Base-by-base conservation (phyloP, 1,284 basidiomycete species). In the Naganishia liquefaciens region DNA sequence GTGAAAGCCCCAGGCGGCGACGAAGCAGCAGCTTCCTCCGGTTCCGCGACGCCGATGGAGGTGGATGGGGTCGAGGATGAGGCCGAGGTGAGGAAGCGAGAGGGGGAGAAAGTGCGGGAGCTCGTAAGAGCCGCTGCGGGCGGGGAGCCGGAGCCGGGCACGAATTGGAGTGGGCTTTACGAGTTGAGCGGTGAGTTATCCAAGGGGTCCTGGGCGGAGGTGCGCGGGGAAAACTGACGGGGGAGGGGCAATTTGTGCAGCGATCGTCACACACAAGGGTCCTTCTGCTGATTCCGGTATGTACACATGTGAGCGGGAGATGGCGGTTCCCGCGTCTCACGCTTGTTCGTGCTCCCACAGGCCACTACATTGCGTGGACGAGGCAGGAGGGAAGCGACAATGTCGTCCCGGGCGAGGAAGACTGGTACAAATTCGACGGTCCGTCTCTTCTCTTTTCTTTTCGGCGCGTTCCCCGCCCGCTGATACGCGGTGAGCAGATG, bases 261-360 rank as follows among this genome's bases (percentile, higher is more conserved):
- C 88, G 1, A 90, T 99, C 73, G 88, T 99, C 17, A 96, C 93
- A 28, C 95, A 98, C 84, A 99, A 99, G 76, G 96, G 96, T 19
- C 87, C 93, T 0, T 89, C 89, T 0, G 93, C 95, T 0, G 93
- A 98, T 74, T 87, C 90, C 0, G 94, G 77, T 70, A 60, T 63
- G 73, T 39, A 10, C 11, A 9, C 13, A 6, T 44, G 37, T n/a
- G n/a, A n/a, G n/a, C n/a, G 21, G 11, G 6, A n/a, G 27, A 6
- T 7, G 19, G 27, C 25, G 17, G 19, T 19, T 43, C 19, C 15
- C 10, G 37, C 13, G 75, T 52, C 67, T 70, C 47, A 63, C 28
- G 2, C 9, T 39, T 43, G 28, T 51, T 9, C n/a, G 13, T 25
- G 21, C 23, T 55, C 61, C 57, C 47, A 4, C 47, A 74, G 75